Conservation (phyloP, 169 alveolate genomes). For the Cryptosporidium ubiquitum region DNA sequence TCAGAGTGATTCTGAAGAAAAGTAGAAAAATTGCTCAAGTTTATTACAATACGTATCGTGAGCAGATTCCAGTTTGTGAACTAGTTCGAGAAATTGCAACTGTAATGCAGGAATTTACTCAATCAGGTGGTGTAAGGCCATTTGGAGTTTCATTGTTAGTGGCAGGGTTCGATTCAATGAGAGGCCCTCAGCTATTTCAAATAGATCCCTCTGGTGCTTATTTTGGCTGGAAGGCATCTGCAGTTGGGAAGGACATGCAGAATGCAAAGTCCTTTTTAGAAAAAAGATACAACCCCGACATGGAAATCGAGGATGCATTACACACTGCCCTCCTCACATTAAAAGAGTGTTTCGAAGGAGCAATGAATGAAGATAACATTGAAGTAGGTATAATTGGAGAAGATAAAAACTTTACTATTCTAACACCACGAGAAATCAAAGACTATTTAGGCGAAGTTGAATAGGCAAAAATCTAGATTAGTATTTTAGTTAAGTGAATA, state of each 20-base stretch:
- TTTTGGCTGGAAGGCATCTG: slow-evolving; percentile 97
- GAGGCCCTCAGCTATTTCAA: slow-evolving; percentile 95
- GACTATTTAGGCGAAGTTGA: slow-evolving; percentile 93
- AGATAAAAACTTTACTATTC: slow-evolving; percentile 86
- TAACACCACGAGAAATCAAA: slow-evolving; percentile 88
- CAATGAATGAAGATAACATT: slow-evolving; percentile 94
- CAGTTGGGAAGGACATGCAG: slow-evolving; percentile 96
- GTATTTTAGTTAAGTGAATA: background rate
- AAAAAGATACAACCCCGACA: slow-evolving; percentile 92
- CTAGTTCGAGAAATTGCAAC: slow-evolving; percentile 95
- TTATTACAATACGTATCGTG: slow-evolving; percentile 92
- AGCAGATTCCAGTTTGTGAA: slow-evolving; percentile 93
- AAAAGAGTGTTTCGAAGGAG: slow-evolving; percentile 97
- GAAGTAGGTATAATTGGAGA: slow-evolving; percentile 96
- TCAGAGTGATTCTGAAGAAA: slow-evolving; percentile 89
- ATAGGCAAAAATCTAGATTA: slow-evolving; percentile 62
- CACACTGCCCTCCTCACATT: slow-evolving; percentile 85
- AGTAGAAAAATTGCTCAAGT: slow-evolving; percentile 87
- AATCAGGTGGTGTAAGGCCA: slow-evolving; percentile 99
- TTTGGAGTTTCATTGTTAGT: slow-evolving; percentile 97
- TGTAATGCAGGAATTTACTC: slow-evolving; percentile 98
- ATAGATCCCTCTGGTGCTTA: slow-evolving; percentile 99
- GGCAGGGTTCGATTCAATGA: slow-evolving; percentile 95
- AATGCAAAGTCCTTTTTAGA: slow-evolving; percentile 95
- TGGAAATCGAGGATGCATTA: slow-evolving; percentile 93